A percentile compares a stretch with the other conserved stretches of the same genome.
Conservation (phyloP, 2,329 filamentous ascomycete genomes). For the Colletotrichum sp. region DNA sequence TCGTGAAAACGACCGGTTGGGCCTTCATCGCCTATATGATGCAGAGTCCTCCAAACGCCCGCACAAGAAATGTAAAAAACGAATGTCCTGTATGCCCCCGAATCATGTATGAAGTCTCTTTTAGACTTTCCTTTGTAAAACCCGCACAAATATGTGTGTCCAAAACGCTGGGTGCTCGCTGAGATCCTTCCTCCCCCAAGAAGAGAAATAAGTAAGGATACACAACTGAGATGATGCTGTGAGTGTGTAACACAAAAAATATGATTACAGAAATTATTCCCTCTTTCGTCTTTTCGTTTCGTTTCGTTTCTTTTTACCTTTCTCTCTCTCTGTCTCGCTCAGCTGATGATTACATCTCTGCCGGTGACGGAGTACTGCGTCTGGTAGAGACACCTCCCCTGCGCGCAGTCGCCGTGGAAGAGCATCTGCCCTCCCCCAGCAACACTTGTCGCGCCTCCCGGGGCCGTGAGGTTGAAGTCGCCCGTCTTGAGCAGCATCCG, state of each 20-base stretch:
- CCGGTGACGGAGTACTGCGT: conserved; percentile 23
- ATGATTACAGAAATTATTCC: neutral
- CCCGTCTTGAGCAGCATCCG: conserved; percentile 39
- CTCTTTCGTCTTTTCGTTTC: neutral
- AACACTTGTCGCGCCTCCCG: conserved; percentile 44
- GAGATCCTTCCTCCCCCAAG: neutral
- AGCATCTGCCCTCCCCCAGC: conserved; percentile 31
- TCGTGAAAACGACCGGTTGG: neutral
- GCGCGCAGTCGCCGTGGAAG: conserved; percentile 42
- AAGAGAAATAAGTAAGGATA: neutral
- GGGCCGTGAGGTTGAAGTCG: conserved; percentile 41
- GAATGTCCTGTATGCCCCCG: neutral
- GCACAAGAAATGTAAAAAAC: neutral
- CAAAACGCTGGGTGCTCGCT: neutral
- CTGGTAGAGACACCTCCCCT: conserved; percentile 39
- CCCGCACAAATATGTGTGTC: neutral
- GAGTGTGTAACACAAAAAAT: neutral
- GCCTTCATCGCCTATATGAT: neutral
- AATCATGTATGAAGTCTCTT: neutral
- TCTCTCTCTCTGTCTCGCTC: neutral
- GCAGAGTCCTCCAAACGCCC: neutral
- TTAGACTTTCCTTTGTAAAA: neutral
- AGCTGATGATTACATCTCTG: conserved; percentile 18
- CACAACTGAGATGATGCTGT: neutral
- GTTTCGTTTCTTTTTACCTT: neutral